These are phyloP conservation scores for Corniculantispora saksenae DNA, from an alignment of 2,329 filamentous ascomycete species.

Conservation along the genomic window DNA sequence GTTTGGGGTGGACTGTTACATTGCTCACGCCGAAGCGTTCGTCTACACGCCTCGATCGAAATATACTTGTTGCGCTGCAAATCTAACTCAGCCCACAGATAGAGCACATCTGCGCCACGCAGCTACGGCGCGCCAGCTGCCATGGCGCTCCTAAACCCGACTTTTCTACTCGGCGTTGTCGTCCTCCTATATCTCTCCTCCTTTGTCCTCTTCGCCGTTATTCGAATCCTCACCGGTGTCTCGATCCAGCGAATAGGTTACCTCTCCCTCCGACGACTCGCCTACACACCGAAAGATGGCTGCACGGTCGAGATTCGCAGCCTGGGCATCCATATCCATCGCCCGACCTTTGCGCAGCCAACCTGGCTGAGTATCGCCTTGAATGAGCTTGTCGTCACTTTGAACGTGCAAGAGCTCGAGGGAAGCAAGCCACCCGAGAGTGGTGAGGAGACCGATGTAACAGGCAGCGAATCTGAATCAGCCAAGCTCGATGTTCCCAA, in stretches of 20 bases:
- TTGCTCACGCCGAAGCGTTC: background rate
- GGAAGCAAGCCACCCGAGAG: slow-evolving; percentile 41
- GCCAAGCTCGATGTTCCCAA: slow-evolving; percentile 11
- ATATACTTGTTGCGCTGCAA: background rate
- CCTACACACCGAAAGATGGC: slow-evolving; percentile 87
- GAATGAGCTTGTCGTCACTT: slow-evolving; percentile 78
- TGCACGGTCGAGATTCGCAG: slow-evolving; percentile 87
- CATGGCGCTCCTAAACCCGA: slow-evolving; percentile 70
- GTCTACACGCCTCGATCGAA: background rate
- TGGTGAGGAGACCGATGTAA: slow-evolving; percentile 31
- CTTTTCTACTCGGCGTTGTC: slow-evolving; percentile 83
- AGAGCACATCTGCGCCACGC: background rate
- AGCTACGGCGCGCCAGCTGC: background rate
- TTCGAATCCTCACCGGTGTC: slow-evolving; percentile 89
- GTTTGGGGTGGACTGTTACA: slow-evolving; percentile 1
- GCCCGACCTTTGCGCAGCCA: slow-evolving; percentile 93
- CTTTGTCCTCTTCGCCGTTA: slow-evolving; percentile 88
- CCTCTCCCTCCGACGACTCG: slow-evolving; percentile 84
- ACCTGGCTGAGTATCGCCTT: slow-evolving; percentile 93
- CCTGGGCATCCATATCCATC: slow-evolving; percentile 83
- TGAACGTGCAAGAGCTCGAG: slow-evolving; percentile 72
- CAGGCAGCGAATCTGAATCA: slow-evolving; percentile 19
- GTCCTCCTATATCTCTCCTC: slow-evolving; percentile 87
- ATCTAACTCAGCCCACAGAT: background rate
- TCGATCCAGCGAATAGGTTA: slow-evolving; percentile 96